Conservation (phyloP, 2,329 filamentous ascomycete genomes). For the Fusarium udum region DNA sequence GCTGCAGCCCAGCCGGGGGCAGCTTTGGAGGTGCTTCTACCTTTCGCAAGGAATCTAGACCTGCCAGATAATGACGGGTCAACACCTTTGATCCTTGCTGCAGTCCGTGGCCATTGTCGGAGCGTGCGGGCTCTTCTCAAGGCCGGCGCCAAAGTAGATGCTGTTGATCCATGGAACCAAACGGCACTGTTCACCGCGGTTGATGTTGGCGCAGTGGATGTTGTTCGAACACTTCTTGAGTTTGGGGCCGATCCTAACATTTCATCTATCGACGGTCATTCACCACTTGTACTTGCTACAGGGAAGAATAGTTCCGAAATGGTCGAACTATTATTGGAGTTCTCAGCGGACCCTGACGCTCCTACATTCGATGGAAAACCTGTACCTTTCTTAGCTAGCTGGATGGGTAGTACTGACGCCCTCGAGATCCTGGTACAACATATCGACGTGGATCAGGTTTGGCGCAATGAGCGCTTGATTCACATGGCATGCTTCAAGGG, state of each 20-base stretch:
- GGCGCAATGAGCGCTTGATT: conserved; percentile 18
- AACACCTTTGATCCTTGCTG: conserved; percentile 28
- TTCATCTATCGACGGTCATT: conserved; percentile 8
- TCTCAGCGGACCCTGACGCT: conserved; percentile 6
- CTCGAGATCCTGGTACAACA: conserved; percentile 23
- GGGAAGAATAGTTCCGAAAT: conserved; percentile 19
- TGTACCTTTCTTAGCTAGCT: conserved; percentile 20
- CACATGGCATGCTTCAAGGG: conserved; percentile 28
- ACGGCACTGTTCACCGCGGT: conserved; percentile 29
- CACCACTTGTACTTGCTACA: conserved; percentile 18
- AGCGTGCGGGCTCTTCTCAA: conserved; percentile 22
- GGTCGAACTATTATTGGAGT: conserved; percentile 22
- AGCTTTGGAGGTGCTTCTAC: conserved; percentile 25
- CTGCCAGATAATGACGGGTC: conserved; percentile 21
- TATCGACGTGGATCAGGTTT: conserved; percentile 22
- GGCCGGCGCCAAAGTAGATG: conserved; percentile 26
- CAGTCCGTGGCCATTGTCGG: conserved; percentile 8
- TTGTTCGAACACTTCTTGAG: conserved; percentile 21
- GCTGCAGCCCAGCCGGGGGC: conserved; percentile 24
- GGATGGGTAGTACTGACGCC: conserved; percentile 6
- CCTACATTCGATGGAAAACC: conserved; percentile 19
- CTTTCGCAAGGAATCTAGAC: conserved; percentile 24
- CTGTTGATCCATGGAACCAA: conserved; percentile 19
- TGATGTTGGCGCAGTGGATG: conserved; percentile 11
- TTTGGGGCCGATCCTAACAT: conserved; percentile 27